phyloP scores from a whole-genome alignment of 306 rosid species.

The Spatholobus suberectus region DNA sequence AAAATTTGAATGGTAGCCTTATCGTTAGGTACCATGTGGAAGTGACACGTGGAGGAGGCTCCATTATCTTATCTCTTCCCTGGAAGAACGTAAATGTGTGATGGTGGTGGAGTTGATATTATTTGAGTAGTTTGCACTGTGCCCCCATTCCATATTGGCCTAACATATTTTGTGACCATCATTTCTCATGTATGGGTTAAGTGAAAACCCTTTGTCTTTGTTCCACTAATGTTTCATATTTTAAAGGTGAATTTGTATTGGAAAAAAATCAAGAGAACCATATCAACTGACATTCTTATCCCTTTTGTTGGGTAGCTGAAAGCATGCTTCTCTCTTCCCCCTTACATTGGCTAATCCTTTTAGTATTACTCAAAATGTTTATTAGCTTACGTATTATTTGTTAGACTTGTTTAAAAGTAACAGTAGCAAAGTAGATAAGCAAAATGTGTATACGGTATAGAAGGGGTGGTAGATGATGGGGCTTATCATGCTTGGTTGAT shows the following conservation, averaged over 20 bases:
- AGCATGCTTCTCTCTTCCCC: neutral
- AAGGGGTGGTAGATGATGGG: slow-evolving; percentile 39
- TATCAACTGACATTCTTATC: slow-evolving; percentile 43
- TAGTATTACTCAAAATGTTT: neutral
- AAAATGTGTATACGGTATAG: slow-evolving; percentile 34
- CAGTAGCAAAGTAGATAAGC: slow-evolving; percentile 28
- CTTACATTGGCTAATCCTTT: neutral
- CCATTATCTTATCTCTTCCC: slow-evolving; percentile 55
- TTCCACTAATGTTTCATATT: neutral
- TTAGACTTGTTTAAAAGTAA: slow-evolving; percentile 20
- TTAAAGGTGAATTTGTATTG: neutral
- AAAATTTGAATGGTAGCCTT: slow-evolving; percentile 51
- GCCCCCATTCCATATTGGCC: slow-evolving; percentile 2
- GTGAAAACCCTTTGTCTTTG: slow-evolving; percentile 18
- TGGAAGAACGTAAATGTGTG: slow-evolving; percentile 51
- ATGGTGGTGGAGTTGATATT: slow-evolving; percentile 43
- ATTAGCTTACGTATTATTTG: neutral
- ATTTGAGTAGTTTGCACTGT: neutral
- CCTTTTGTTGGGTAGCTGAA: slow-evolving; percentile 28
- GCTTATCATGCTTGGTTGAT: slow-evolving; percentile 43
- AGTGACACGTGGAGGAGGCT: slow-evolving; percentile 59
- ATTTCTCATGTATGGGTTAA: slow-evolving; percentile 27
- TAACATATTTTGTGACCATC: slow-evolving; percentile 34
- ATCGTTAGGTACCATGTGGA: slow-evolving; percentile 53
- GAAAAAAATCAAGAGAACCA: neutral